These are phyloP conservation scores for Zizania palustris DNA, from an alignment of 202 grass and related monocot species.

Conservation along the genomic window DNA sequence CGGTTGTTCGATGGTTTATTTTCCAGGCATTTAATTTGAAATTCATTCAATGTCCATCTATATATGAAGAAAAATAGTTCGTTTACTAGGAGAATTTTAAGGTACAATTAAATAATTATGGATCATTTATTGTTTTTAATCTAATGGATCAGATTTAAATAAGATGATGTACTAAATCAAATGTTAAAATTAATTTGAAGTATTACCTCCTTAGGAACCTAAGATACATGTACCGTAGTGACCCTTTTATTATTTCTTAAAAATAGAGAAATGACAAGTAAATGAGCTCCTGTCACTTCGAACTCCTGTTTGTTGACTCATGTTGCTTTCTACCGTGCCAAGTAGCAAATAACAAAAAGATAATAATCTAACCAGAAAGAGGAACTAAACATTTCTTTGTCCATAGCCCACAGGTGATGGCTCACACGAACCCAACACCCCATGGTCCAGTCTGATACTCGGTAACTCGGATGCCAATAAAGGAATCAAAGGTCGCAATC, in stretches of 20 bases:
- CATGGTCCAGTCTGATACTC: not conserved
- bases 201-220: too few species aligned
- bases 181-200: too few species aligned
- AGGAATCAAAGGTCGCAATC: constrained; percentile 20
- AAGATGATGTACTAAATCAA: too few species aligned
- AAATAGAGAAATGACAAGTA: too few species aligned
- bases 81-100: not conserved
- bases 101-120: too few species aligned
- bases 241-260: too few species aligned
- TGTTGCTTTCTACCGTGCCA: not conserved
- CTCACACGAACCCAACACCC: not conserved
- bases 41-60: not conserved
- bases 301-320: too few species aligned
- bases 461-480: not conserved
- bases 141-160: too few species aligned
- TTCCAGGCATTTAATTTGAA: not conserved
- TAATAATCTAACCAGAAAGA: not conserved
- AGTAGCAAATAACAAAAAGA: not conserved
- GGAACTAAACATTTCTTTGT: not conserved
- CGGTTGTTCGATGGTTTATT: not conserved
- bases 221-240: too few species aligned
- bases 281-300: too few species aligned
- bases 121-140: not conserved
- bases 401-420: not conserved
- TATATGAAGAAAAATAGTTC: not conserved